These are phyloP conservation scores for Pezizomycotina sp. DNA, from an alignment of 2,329 filamentous ascomycete species.

Conservation along the genomic window DNA sequence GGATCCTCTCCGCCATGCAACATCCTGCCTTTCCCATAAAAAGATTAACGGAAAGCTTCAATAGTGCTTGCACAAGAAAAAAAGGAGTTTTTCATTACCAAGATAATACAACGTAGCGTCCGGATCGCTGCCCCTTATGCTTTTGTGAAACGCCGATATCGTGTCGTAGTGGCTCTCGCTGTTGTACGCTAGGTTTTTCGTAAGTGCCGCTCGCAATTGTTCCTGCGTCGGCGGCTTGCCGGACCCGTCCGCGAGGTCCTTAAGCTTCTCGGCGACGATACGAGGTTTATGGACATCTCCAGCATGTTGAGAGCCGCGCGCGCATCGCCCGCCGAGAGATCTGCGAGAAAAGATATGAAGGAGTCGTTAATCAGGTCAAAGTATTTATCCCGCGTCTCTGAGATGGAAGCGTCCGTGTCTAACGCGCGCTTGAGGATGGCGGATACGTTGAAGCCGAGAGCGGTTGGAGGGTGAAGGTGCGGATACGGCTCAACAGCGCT, in stretches of 20 bases:
- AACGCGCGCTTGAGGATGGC: conserved; percentile 64
- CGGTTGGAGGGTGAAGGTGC: conserved; percentile 72
- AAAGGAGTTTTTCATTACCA: too few species aligned
- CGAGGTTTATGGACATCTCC: conserved; percentile 60
- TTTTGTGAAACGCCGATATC: conserved; percentile 94
- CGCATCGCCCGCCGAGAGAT: conserved; percentile 82
- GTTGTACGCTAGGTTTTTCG: conserved; percentile 88
- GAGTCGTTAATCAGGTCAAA: too few species aligned
- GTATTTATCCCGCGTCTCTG: too few species aligned
- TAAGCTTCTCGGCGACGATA: conserved; percentile 4
- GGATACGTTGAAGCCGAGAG: conserved; percentile 56
- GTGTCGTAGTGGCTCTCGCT: conserved; percentile 97
- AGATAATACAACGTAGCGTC: conserved; percentile 90
- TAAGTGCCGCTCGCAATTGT: conserved; percentile 64
- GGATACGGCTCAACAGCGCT: conserved; percentile 72
- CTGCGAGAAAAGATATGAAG: conserved; percentile 67
- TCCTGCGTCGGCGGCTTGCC: conserved; percentile 42
- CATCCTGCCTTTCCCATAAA: conserved; percentile 2
- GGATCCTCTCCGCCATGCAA: conserved; percentile 81
- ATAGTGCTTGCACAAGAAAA: neutral
- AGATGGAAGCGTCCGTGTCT: conserved; percentile 38
- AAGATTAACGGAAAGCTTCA: neutral
- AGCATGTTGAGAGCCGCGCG: conserved; percentile 83
- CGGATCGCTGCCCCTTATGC: conserved; percentile 68
- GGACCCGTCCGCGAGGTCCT: neutral